Conservation (phyloP, 164 flowering plant species). For the Pachysandra terminalis region DNA sequence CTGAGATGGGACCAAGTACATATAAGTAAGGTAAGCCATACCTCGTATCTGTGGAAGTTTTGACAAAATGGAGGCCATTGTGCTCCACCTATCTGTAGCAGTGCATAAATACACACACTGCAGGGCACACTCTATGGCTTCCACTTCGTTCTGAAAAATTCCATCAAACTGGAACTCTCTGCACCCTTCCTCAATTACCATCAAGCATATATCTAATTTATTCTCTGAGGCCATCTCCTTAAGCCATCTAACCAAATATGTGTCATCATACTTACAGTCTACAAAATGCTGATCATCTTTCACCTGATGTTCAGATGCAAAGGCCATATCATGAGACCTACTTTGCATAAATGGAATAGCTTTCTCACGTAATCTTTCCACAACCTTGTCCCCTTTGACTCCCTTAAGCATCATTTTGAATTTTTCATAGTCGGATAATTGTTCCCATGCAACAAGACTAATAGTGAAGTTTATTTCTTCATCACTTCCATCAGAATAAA, state of each 20-base stretch:
- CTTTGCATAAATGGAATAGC: conserved; percentile 81
- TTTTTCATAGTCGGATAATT: conserved; percentile 81
- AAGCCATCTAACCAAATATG: conserved; percentile 86
- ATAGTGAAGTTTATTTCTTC: conserved; percentile 42
- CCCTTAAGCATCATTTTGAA: conserved; percentile 78
- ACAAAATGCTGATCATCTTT: conserved; percentile 9
- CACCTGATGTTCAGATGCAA: conserved; percentile 16
- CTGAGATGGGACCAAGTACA: neutral
- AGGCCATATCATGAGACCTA: conserved; percentile 19
- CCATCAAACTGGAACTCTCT: conserved; percentile 32
- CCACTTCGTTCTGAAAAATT: conserved; percentile 61
- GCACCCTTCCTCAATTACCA: conserved; percentile 81
- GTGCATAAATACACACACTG: conserved; percentile 71
- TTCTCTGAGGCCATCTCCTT: conserved; percentile 70
- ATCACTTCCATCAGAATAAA: conserved; percentile 58
- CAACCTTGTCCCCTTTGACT: conserved; percentile 62
- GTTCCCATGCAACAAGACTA: conserved; percentile 71
- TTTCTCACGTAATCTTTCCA: conserved; percentile 42
- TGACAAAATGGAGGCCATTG: conserved; percentile 70
- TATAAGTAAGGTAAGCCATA: conserved; percentile 22
- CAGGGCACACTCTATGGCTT: conserved; percentile 71
- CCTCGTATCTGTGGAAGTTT: conserved; percentile 70
- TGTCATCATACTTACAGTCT: conserved; percentile 32
- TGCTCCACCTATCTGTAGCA: conserved; percentile 73
- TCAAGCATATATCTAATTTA: conserved; percentile 63